Evolutionary conservation across 441 rosid genomes (phyloP), one percentile per base, ranked within the genome.

Genomic region (Bruguiera hainesii): DNA sequence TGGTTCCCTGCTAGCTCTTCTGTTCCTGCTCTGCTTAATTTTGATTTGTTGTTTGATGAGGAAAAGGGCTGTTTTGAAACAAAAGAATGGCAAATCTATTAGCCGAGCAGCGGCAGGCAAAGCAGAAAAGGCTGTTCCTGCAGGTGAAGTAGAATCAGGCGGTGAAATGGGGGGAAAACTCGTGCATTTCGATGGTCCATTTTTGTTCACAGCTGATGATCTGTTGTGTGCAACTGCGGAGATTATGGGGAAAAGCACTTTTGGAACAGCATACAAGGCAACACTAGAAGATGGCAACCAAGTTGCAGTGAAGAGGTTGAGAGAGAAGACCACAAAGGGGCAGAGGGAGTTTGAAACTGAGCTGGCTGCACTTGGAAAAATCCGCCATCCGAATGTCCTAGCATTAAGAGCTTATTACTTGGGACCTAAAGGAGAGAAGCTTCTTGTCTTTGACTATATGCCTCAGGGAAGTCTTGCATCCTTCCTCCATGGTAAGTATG

Each of bases 351-450:
- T 93, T 8, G 97, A 93, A 66, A 67, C 61, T 21, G 98, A 93
- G 68, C 89, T 83, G 29, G 88, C 86, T 39, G 73, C 76, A 2
- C 76, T 89, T 18, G 98, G 98, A 50, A 83, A 79, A 78, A 88
- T 91, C 49, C 70, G 97, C 23, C 94, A 93, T 70, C 87, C 81
- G 0, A 90, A 90, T 79, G 89, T 93, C 16, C 73, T 90, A 18
- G 93, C 97, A 3, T 75, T 90, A 7, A 81, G 98, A 52, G 91
- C 96, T 39, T 93, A 87, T 76, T 93, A 93, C 85, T 67, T 88
- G 48, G 98, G 97, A 11, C 97, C 96, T 13, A 91, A 89, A 68
- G 96, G 94, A 57, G 97, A 91, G 78, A 92, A 92, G 87, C 98
- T 92, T 73, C 90, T 92, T 3, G 98, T 90, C 68, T 90, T 88